Base-by-base conservation (phyloP, 2,329 filamentous ascomycete species). In the Penicillium hordei region DNA sequence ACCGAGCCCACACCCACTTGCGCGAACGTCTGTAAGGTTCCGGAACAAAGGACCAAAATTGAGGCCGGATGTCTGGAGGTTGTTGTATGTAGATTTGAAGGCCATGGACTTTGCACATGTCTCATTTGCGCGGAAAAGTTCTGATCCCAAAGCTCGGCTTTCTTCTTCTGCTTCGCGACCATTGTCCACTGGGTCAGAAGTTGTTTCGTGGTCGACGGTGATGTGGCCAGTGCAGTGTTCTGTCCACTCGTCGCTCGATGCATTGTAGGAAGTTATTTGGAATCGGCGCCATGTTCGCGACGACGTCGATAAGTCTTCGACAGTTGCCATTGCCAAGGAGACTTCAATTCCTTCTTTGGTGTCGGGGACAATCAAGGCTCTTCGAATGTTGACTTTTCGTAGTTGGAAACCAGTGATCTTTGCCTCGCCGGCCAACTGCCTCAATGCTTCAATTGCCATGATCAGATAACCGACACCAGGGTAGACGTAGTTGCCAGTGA, bases 221-320 rank as follows among this genome's bases (percentile, higher is more conserved):
- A 76, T 66, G 33, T 69, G 62, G 1, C 73, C 74, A 38, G 61
- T 64, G 57, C 73, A 74, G 57, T 76, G 71, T 44, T 76, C 70
- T 27, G 66, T 68, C 74, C 73, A 76, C 13, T 68, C 59, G 21
- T 70, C 63, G 10, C 63, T 65, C 10, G 60, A 61, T 5, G 60
- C 52, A 49, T 70, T 68, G 55, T 70, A 72, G 1, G 72, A 74
- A 51, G 60, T 65, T 21, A 74, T 65, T 5, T 64, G 59, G 52
- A 74, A 75, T n/a, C 63, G 64, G 8, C 60, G 66, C 70, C 70
- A 73, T 1, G 52, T 42, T 19, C 58, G 61, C 8, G 65, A 63
- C 10, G 61, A 54, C 4, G 62, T 64, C 2, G 64, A 52, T 9
- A 19, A 23, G 33, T 66, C 63, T 23, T 72, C 67, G 25, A 63